These are phyloP conservation scores for Hirschioporus abietinus DNA, from an alignment of 768 basidiomycete species.

Conservation along the genomic window DNA sequence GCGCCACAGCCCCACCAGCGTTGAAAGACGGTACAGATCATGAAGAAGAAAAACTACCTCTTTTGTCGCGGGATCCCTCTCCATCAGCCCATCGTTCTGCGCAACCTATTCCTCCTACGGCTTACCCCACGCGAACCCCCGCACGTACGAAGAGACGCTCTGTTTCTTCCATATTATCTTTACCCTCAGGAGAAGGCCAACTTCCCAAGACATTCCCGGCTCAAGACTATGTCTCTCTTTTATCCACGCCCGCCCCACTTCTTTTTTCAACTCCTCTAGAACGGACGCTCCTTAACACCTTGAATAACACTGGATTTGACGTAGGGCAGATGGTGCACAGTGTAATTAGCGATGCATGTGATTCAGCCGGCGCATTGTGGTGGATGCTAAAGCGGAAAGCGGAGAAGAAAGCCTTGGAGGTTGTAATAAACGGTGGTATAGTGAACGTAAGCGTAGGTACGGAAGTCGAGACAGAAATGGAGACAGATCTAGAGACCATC, in stretches of 20 bases:
- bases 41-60: constrained; percentile 21
- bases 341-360: constrained; percentile 88
- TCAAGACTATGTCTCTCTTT: constrained; percentile 58
- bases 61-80: constrained; percentile 15
- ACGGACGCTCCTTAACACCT: constrained; percentile 67
- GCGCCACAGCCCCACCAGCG: constrained; percentile 41
- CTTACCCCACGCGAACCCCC: constrained; percentile 77
- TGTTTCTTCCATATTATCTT: constrained; percentile 81
- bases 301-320: constrained; percentile 81
- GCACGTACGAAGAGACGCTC: constrained; percentile 94
- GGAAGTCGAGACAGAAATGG: constrained; percentile 11
- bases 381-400: constrained; percentile 90
- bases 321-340: constrained; percentile 94
- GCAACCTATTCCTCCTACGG: constrained; percentile 39
- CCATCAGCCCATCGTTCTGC: constrained; percentile 11
- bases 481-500: constrained; percentile 9
- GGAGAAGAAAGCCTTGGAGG: constrained; percentile 51
- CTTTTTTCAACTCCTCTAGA: constrained; percentile 87
- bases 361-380: constrained; percentile 87
- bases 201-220: constrained; percentile 30
- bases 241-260: constrained; percentile 63
- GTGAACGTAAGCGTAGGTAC: constrained; percentile 15
- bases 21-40: no score
- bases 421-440: constrained; percentile 13
- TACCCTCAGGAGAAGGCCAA: constrained; percentile 39